Evolutionary conservation across 2,329 filamentous ascomycete species (phyloP).

Genomic region (Cordyceps farinosa): DNA sequence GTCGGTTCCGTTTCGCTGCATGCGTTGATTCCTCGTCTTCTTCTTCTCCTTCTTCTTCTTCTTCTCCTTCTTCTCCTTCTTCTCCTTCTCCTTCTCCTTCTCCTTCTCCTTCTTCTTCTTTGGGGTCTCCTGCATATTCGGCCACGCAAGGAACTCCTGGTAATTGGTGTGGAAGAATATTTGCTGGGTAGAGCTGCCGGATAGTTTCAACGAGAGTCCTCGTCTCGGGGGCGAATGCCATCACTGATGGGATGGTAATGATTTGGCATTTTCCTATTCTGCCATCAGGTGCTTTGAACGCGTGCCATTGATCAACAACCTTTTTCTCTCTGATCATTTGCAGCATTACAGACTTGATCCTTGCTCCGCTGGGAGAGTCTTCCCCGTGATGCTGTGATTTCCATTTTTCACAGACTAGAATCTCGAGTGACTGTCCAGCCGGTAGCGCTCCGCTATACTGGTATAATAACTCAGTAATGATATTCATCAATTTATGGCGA

Average conservation of each 20-base stretch:
- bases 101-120: constrained; percentile 20
- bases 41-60: constrained; percentile 20
- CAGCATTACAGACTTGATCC: constrained; percentile 37
- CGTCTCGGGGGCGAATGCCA: constrained; percentile 41
- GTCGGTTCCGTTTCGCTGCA: constrained; percentile 26
- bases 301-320: constrained; percentile 41
- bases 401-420: constrained; percentile 31
- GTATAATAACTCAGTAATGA: constrained; percentile 30
- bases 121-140: neutral
- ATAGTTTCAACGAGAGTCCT: constrained; percentile 44
- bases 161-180: constrained; percentile 8
- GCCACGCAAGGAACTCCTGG: constrained; percentile 11
- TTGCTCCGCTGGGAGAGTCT: constrained; percentile 38
- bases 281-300: constrained; percentile 40
- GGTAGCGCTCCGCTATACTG: constrained; percentile 46
- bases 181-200: constrained; percentile 41
- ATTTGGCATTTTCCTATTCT: constrained; percentile 43
- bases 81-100: constrained; percentile 12
- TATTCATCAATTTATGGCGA: constrained; percentile 20
- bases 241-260: constrained; percentile 39
- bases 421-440: constrained; percentile 40
- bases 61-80: constrained; percentile 20
- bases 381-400: constrained; percentile 37
- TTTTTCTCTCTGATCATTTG: constrained; percentile 35
- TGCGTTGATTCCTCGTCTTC: neutral